phyloP scores from a whole-genome alignment of 1,284 basidiomycete genomes.

The Tilletia caries region DNA sequence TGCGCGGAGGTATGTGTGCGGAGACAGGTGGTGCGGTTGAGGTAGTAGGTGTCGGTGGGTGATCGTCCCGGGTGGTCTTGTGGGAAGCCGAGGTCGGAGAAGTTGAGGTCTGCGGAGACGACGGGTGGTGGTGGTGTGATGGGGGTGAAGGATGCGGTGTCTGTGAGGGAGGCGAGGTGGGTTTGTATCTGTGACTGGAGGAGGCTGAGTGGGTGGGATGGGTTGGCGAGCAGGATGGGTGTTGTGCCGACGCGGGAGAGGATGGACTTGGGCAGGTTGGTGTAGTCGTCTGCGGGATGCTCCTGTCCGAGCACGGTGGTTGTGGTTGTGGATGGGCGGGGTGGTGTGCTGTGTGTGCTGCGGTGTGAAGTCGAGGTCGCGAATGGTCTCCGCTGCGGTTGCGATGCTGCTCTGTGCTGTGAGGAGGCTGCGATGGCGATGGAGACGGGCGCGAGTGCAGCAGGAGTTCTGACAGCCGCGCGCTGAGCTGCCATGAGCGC shows the following conservation, averaged over 20 bases:
- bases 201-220: conserved; percentile 79
- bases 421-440: neutral
- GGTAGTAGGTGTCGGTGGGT: conserved; percentile 89
- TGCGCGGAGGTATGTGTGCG: conserved; percentile 97
- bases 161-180: conserved; percentile 63
- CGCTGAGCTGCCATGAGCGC: no score
- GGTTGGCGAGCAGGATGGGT: conserved; percentile 66
- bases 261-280: conserved; percentile 83
- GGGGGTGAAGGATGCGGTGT: conserved; percentile 30
- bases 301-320: conserved; percentile 15
- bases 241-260: conserved; percentile 69
- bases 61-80: conserved; percentile 87
- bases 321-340: neutral
- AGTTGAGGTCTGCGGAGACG: conserved; percentile 87
- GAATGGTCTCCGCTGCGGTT: no score
- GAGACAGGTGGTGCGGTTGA: conserved; percentile 84
- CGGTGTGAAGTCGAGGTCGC: no score
- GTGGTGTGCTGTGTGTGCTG: no score
- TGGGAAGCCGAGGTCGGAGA: conserved; percentile 93
- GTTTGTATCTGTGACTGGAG: conserved; percentile 79
- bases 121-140: conserved; percentile 73
- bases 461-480: neutral
- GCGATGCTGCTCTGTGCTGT: neutral
- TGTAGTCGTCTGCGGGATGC: conserved; percentile 71
- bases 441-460: neutral